These are phyloP conservation scores for Nectriaceae sp. DNA, from an alignment of 2,329 filamentous ascomycete genomes.

Conservation along the genomic window DNA sequence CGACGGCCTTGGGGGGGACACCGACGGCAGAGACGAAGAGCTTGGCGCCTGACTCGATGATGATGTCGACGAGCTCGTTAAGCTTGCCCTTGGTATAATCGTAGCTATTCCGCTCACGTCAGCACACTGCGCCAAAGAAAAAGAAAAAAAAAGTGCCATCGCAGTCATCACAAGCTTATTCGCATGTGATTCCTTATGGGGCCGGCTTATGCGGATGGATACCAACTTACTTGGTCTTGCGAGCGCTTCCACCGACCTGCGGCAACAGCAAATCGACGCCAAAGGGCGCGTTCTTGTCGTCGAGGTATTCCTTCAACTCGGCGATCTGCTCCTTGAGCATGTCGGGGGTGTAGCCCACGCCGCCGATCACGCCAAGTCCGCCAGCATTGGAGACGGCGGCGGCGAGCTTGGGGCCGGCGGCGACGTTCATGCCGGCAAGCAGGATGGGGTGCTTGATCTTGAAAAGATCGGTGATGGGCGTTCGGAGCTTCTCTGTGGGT, in stretches of 20 bases:
- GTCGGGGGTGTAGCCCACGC: constrained; percentile 92
- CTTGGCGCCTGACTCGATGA: constrained; percentile 88
- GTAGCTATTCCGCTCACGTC: no score
- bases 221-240: constrained; percentile 79
- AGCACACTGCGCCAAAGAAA: no score
- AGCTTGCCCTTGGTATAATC: constrained; percentile 99
- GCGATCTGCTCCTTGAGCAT: constrained; percentile 95
- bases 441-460: constrained; percentile 97
- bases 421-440: constrained; percentile 98
- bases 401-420: constrained; percentile 92
- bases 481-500: constrained; percentile 65
- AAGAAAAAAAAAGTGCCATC: constrained; percentile 11
- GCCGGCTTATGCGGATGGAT: neutral
- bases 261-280: constrained; percentile 92
- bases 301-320: constrained; percentile 86
- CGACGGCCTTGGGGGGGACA: constrained; percentile 83
- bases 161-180: constrained; percentile 7
- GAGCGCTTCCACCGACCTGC: constrained; percentile 89
- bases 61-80: constrained; percentile 82
- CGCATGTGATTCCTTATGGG: constrained; percentile 30
- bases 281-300: constrained; percentile 92
- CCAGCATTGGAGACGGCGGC: constrained; percentile 97
- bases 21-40: constrained; percentile 97
- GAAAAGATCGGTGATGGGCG: constrained; percentile 90
- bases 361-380: constrained; percentile 93